Percentiles rank a stretch among this genome's conserved stretches.
Conservation (phyloP, 2,329 filamentous ascomycete genomes). For the Fusarium sororula region DNA sequence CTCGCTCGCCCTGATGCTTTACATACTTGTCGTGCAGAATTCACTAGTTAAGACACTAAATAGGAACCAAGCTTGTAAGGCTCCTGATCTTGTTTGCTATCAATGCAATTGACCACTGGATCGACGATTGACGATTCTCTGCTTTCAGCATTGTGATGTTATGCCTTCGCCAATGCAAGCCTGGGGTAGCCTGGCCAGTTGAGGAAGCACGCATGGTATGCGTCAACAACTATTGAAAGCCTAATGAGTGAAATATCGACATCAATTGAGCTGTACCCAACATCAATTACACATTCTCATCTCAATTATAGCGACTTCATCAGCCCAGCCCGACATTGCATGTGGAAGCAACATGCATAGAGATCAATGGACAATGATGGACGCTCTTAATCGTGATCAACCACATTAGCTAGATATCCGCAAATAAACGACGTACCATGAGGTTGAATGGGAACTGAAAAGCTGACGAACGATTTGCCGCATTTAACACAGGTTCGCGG, state of each 20-base stretch:
- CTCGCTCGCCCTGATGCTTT: constrained; percentile 11
- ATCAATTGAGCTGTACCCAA: not conserved
- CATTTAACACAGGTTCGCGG: constrained; percentile 33
- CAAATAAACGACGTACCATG: constrained; percentile 1
- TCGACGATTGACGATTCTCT: constrained; percentile 20
- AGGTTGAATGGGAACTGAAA: constrained; percentile 18
- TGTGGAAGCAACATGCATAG: not conserved
- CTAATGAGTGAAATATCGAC: not conserved
- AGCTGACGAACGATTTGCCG: constrained; percentile 32
- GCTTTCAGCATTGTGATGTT: not conserved
- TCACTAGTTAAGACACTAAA: constrained; percentile 18
- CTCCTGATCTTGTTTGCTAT: not conserved
- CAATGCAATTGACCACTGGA: constrained; percentile 16
- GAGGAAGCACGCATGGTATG: constrained; percentile 17
- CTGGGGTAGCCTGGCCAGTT: constrained; percentile 4
- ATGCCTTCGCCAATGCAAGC: constrained; percentile 19
- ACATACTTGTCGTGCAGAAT: constrained; percentile 28
- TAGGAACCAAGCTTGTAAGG: constrained; percentile 21
- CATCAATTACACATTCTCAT: not conserved
- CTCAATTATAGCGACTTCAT: not conserved
- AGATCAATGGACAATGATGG: not conserved
- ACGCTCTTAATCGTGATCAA: constrained; percentile 17
- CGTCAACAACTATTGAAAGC: not conserved
- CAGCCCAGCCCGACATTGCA: not conserved
- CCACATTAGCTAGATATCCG: constrained; percentile 2